Evolutionary conservation across 2,329 filamentous ascomycete species (phyloP).

Genomic region (Malbranchea cinnamomea): DNA sequence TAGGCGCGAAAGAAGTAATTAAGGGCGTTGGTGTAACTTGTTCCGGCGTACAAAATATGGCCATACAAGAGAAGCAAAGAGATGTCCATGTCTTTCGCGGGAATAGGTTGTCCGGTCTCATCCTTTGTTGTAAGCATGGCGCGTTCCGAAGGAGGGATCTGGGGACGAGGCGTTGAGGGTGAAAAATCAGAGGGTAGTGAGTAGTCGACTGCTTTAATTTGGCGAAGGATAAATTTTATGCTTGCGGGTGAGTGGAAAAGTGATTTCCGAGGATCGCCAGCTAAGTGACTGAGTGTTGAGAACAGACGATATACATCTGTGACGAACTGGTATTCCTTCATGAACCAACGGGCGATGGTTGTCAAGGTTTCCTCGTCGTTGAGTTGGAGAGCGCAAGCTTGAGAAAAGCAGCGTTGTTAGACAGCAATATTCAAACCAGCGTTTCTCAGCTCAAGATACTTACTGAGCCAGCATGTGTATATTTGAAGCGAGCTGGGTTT

Average conservation of each 20-base stretch:
- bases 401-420: no score
- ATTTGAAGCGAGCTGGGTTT: conserved; percentile 55
- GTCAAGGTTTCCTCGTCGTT: conserved; percentile 65
- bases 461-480: conserved; percentile 61
- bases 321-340: conserved; percentile 64
- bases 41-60: conserved; percentile 72
- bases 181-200: conserved; percentile 39
- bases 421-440: no score
- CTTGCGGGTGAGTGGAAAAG: conserved; percentile 65
- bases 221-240: conserved; percentile 81
- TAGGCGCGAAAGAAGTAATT: conserved; percentile 74
- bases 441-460: conserved; percentile 15
- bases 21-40: conserved; percentile 67
- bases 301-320: conserved; percentile 78
- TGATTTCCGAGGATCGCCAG: conserved; percentile 45
- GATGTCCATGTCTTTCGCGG: conserved; percentile 48
- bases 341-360: conserved; percentile 64
- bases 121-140: conserved; percentile 25
- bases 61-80: conserved; percentile 78
- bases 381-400: conserved; percentile 66
- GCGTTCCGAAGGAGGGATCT: conserved; percentile 29
- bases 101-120: conserved; percentile 21
- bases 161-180: conserved; percentile 22
- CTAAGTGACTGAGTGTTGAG: conserved; percentile 58
- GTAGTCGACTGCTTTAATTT: conserved; percentile 80